Evolutionary conservation across 192 early-diverging fungal genomes (phyloP).

Genomic region (Lunasporangiospora selenospora): DNA sequence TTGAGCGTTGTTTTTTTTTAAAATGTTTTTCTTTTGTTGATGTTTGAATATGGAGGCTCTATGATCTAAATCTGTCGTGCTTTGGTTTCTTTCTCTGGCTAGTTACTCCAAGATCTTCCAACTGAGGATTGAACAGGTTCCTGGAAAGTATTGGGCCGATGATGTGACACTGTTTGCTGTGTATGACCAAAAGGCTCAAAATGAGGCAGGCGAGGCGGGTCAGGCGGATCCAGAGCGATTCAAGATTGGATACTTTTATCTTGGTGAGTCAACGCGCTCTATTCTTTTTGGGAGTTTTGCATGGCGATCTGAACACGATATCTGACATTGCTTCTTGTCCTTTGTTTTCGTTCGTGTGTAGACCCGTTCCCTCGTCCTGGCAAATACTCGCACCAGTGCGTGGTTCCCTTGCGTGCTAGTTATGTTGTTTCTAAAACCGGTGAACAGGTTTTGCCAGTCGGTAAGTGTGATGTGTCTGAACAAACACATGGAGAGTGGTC

Average conservation of each 20-base stretch:
- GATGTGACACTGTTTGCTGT: slow-evolving; percentile 83
- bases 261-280: slow-evolving; percentile 16
- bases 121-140: slow-evolving; percentile 70
- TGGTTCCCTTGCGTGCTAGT: slow-evolving; percentile 78
- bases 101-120: slow-evolving; percentile 80
- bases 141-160: slow-evolving; percentile 70
- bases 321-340: neutral
- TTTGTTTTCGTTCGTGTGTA: slow-evolving; percentile 8
- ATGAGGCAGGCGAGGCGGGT: slow-evolving; percentile 26
- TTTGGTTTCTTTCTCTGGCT: slow-evolving; percentile 30
- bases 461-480: slow-evolving; percentile 3
- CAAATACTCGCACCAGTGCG: slow-evolving; percentile 83
- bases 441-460: slow-evolving; percentile 27
- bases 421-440: slow-evolving; percentile 57
- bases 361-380: slow-evolving; percentile 79
- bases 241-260: slow-evolving; percentile 46
- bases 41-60: too few relatives aligned
- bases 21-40: neutral
- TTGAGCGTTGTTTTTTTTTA: neutral
- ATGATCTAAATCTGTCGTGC: neutral
- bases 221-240: slow-evolving; percentile 11
- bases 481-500: too few relatives aligned
- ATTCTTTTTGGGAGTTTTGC: neutral
- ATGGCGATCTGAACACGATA: too few relatives aligned
- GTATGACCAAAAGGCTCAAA: slow-evolving; percentile 67